Evolutionary conservation across 1,139 yeast species (phyloP), one percentile per base, ranked within the genome.

Genomic region (Maudiozyma humilis): DNA sequence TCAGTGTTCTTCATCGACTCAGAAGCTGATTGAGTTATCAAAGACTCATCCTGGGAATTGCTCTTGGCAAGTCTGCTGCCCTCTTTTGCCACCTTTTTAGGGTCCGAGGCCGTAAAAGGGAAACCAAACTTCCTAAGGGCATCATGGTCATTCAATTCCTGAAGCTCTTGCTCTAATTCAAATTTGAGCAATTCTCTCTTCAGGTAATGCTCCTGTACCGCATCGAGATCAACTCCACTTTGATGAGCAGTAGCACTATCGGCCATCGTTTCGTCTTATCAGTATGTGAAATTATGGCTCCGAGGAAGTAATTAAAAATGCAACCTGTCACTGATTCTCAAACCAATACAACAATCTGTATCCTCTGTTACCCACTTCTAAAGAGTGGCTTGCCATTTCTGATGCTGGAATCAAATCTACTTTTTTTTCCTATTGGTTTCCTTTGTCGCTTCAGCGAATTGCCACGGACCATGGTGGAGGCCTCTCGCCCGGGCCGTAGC

Each of bases 201-300:
- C 45, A 89, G 71, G 60, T 84, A 85, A 56, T 89, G 96, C 63
- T 86, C 94, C 58, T 85, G 82, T 0, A 74, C 69, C 2, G 82
- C 74, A n/a, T 70, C 63, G 41, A 76, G 51, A n/a, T 16, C 23
- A 3, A n/a, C 14, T 12, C 4, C 8, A 10, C 10, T 18, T 18
- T 32, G 20, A 4, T 32, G 14, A 3, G 13, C 4, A 15, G 16
- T 4, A 6, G 36, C 6, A 32, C 4, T 18, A 3, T 32, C 36
- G 13, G 36, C 16, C 19, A 32, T 32, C 10, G n/a, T 31, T 31
- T 8, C n/a, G 7, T 31, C n/a, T 14, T 15, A 23, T 10, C 27
- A 23, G 27, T 23, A 6, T 10, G 10, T 6, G 6, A 23, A 6
- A 10, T 23, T 23, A 6, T 6, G 8, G 10, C 27, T 23, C 8